Conservation (phyloP, 1,284 basidiomycete genomes). For the Ceratobasidium sp. region DNA sequence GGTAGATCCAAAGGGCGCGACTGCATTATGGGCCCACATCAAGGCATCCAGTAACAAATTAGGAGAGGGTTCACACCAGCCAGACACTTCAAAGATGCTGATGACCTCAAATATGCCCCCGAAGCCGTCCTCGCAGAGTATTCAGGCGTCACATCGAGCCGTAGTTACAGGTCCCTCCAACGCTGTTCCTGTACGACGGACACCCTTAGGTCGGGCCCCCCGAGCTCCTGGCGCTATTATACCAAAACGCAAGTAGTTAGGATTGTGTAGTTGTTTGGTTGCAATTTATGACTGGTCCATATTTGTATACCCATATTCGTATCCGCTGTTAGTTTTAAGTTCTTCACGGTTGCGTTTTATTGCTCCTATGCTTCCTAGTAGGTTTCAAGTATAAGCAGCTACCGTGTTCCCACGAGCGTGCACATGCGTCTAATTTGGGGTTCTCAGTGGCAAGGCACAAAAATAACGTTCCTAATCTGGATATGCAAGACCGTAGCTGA, state of each 20-base stretch:
- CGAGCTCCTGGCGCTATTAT: slow-evolving; percentile 9
- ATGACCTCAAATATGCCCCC: background rate
- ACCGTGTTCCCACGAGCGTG: background rate
- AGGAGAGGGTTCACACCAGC: background rate
- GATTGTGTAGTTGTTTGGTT: background rate
- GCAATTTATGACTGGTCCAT: background rate
- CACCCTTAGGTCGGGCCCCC: slow-evolving; percentile 12
- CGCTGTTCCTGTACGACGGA: slow-evolving; percentile 18
- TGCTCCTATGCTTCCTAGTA: background rate
- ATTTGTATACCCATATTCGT: background rate
- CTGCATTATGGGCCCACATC: slow-evolving; percentile 12
- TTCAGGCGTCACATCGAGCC: too few relatives aligned
- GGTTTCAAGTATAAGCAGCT: background rate
- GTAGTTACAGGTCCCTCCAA: too few relatives aligned
- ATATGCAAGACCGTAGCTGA: background rate
- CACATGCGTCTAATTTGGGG: background rate
- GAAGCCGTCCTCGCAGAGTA: too few relatives aligned
- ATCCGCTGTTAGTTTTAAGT: background rate
- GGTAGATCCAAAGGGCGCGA: background rate
- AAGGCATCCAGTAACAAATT: slow-evolving; percentile 16
- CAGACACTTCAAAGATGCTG: background rate
- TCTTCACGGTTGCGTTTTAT: background rate
- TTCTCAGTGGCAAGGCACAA: background rate
- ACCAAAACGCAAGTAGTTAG: background rate
- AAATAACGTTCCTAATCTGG: slow-evolving; percentile 21